A percentile compares a stretch with the other conserved stretches of the same genome.
phyloP scores from a whole-genome alignment of 2,329 filamentous ascomycete species.

The Venturia carpophila region DNA sequence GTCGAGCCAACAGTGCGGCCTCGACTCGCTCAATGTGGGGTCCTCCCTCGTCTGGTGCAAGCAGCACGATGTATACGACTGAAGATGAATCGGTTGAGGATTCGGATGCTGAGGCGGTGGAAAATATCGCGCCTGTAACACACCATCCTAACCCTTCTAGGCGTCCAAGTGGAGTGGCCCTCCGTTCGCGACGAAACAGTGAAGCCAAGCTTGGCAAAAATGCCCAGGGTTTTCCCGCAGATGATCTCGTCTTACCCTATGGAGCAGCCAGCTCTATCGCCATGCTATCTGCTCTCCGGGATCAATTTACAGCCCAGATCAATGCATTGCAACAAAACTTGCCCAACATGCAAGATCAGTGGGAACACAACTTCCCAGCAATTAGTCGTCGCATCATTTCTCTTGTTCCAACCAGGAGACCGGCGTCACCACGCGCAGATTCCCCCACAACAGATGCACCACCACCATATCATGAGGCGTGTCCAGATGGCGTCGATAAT shows the following conservation, averaged over 20 bases:
- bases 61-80: constrained; percentile 14
- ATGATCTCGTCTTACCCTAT: background rate
- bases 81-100: constrained; percentile 18
- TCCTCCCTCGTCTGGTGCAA: constrained; percentile 17
- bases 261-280: constrained; percentile 28
- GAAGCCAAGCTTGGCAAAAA: background rate
- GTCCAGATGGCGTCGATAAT: constrained; percentile 15
- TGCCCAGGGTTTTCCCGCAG: background rate
- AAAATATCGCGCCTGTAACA: background rate
- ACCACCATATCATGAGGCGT: constrained; percentile 19
- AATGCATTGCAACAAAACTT: constrained; percentile 63
- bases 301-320: constrained; percentile 65
- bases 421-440: constrained; percentile 15
- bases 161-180: constrained; percentile 6
- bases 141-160: background rate
- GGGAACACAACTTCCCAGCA: constrained; percentile 54
- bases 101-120: constrained; percentile 14
- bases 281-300: constrained; percentile 61
- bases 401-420: constrained; percentile 49
- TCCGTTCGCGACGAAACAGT: constrained; percentile 15
- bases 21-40: constrained; percentile 44
- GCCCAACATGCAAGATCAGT: constrained; percentile 54
- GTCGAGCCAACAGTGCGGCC: constrained; percentile 57
- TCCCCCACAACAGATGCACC: constrained; percentile 37
- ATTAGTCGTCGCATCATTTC: constrained; percentile 67